Evolutionary conservation across 306 rosid genomes (phyloP), one percentile per base, ranked within the genome.

Genomic region (Quercus gilva): DNA sequence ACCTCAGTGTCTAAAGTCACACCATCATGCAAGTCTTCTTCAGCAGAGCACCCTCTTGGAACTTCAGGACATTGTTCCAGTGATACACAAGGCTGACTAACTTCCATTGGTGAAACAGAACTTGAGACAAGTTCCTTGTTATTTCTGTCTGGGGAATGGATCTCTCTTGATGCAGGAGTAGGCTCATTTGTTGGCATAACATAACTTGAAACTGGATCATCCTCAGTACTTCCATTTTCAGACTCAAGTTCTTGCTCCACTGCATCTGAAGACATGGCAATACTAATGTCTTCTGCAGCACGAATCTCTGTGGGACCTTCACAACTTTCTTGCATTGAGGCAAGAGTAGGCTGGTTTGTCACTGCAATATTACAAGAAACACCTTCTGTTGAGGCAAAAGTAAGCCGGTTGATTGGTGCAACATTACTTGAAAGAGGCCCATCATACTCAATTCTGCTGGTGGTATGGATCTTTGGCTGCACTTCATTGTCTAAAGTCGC

Each of bases 381-480:
- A n/a, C 21, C 72, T 35, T 67, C 72, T 13, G 12, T 18, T 35
- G 26, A 37, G 52, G 72, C 51, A 67, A 67, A 15, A 33, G 51
- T 19, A 67, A 18, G 26, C 52, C 4, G 52, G 72, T 67, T 35
- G 10, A 37, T 67, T 67, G 72, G 64, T 19, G 70, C 51, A 21
- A 49, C 37, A 55, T 65, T 53, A 76, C 65, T 52, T 51, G 82
- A 77, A 52, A 64, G 70, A 63, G 80, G 74, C 49, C 33, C 76
- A 53, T 6, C 8, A 52, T 79, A 55, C 6, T 72, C 57, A 69
- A 57, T 69, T 84, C 74, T 41, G 70, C 73, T 43, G n/a, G 83
- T 71, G 75, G 74, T 74, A 72, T 75, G 81, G 55, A 72, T 69
- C 78, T 79, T 85, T 61, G 79, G 86, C 76, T 71, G 84, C 80